A percentile compares a stretch with the other conserved stretches of the same genome.
phyloP scores from a whole-genome alignment of 2,329 filamentous ascomycete species.

The Juglanconis oblonga region DNA sequence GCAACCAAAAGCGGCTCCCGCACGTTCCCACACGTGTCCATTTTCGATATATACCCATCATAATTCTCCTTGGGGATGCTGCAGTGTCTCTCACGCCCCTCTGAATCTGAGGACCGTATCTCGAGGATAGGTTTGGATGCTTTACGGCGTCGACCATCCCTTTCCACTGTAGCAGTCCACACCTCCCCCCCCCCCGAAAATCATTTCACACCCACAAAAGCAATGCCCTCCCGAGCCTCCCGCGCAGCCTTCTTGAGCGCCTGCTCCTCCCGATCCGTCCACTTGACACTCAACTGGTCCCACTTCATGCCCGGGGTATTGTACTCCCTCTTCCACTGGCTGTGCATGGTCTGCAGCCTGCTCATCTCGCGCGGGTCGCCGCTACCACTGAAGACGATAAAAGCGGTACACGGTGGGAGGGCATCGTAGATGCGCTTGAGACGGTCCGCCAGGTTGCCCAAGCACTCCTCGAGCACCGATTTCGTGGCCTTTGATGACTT shows the following conservation, averaged over 20 bases:
- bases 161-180: slow-evolving; percentile 10
- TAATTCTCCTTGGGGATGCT: too few species aligned
- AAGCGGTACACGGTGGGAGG: slow-evolving; percentile 62
- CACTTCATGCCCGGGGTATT: slow-evolving; percentile 61
- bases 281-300: slow-evolving; percentile 64
- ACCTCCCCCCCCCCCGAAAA: background rate
- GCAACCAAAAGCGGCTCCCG: too few species aligned
- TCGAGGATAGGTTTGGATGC: background rate
- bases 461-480: slow-evolving; percentile 42
- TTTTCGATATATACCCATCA: too few species aligned
- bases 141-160: background rate
- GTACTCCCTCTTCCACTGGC: slow-evolving; percentile 62
- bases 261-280: slow-evolving; percentile 66
- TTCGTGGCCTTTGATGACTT: background rate
- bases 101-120: background rate
- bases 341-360: slow-evolving; percentile 57
- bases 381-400: slow-evolving; percentile 64
- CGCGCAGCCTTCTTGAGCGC: slow-evolving; percentile 55
- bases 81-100: too few species aligned
- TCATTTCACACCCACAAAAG: slow-evolving; percentile 63
- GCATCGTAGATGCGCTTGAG: slow-evolving; percentile 54
- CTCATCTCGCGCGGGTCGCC: slow-evolving; percentile 68
- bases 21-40: too few species aligned
- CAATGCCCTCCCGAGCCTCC: slow-evolving; percentile 59
- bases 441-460: slow-evolving; percentile 44